Evolutionary conservation across 345 rosid genomes (phyloP), one percentile per base, ranked within the genome.

Genomic region (Tarenaya hassleriana): DNA sequence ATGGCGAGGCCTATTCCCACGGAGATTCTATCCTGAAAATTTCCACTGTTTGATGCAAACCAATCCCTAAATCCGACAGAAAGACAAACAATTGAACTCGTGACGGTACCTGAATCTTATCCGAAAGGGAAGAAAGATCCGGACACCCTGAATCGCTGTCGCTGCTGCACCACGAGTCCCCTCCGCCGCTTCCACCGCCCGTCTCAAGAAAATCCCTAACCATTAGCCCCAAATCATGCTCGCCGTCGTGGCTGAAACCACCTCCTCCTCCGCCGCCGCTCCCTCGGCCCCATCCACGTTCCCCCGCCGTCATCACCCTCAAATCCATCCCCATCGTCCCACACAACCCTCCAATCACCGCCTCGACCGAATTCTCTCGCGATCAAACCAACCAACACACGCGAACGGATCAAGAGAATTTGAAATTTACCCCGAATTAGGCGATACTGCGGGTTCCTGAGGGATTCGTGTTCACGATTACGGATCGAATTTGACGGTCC

Each of bases 141-240:
- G 87, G 59, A 59, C 72, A 62, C 14, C 96, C 82, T 20, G 96
- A 77, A 12, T 87, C 96, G 70, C 87, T 77, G 39, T 91, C 95
- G 78, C 89, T 91, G 68, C 95, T 91, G 11, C 81, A 80, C 79
- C 77, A 76, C 2, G 92, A 80, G 19, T 78, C 84, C 12, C 77
- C 84, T 1, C 83, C 81, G 61, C 75, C 79, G 18, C 58, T 63
- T 43, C 82, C 76, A 41, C 77, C 78, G 0, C 82, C 84, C 24
- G 77, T 84, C 63, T 91, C 98, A 42, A 84, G 42, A 58, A 91
- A 86, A 72, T 91, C 89, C 44, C 82, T 76, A 27, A 91, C 96
- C 91, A 91, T 77, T 8, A 82, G 69, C 8, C 87, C 98, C 67
- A 87, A 69, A 68, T 91, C 98, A 41, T 66, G 83, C 69, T 91